These are phyloP conservation scores for Trichosporon faecale DNA, from an alignment of 1,284 basidiomycete genomes.

Conservation along the genomic window DNA sequence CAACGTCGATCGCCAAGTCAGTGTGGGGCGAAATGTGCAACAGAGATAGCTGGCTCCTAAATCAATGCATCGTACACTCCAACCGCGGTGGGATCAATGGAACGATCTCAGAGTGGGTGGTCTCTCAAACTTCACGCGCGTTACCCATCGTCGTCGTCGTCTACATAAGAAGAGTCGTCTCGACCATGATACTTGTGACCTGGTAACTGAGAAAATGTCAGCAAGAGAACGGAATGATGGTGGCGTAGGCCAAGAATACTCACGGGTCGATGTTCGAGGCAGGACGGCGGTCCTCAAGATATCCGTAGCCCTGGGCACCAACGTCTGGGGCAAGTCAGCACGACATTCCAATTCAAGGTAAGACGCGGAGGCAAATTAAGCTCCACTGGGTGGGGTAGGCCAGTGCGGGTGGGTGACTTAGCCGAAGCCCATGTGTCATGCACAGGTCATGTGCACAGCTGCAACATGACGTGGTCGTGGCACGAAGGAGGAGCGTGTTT, in stretches of 20 bases:
- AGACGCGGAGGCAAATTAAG: background rate
- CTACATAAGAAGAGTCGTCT: constrained; percentile 65
- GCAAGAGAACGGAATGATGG: background rate
- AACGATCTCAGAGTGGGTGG: background rate
- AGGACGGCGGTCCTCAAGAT: constrained; percentile 92
- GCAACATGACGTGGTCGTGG: background rate
- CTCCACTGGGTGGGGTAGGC: background rate
- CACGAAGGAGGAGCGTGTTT: background rate
- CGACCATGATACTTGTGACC: constrained; percentile 74
- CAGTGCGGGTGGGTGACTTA: background rate
- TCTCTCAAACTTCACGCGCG: constrained; percentile 3
- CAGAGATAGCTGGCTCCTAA: background rate
- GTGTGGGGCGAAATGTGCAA: background rate
- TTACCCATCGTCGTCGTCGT: constrained; percentile 10
- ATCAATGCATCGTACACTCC: constrained; percentile 8
- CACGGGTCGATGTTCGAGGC: constrained; percentile 91
- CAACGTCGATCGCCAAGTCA: background rate
- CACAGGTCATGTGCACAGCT: background rate
- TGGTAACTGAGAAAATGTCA: constrained; percentile 57
- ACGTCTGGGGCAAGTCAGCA: constrained; percentile 63
- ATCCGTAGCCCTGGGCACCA: constrained; percentile 86
- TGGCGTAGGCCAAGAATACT: background rate
- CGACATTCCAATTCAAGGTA: constrained; percentile 56
- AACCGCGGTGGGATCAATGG: background rate
- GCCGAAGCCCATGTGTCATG: background rate